Base-by-base conservation (phyloP, 176 grass and related monocot species). In the Aegilops sharonensis region DNA sequence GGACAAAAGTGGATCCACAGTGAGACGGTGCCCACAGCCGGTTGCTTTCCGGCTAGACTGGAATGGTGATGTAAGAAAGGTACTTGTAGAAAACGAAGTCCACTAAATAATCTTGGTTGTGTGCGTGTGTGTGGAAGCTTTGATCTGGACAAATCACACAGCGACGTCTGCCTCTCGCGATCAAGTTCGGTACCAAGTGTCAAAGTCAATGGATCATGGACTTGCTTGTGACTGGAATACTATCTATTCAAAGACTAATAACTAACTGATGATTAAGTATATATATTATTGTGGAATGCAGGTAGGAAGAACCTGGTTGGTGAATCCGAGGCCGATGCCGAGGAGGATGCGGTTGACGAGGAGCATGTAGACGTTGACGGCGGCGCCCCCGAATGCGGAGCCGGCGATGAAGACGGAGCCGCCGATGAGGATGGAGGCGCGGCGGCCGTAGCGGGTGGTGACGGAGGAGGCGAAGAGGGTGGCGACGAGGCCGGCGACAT, bases 271-370 rank as follows among this genome's bases (percentile, higher is more conserved):
- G 9, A 4, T 37, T 15, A 15, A 21, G 9, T 3, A 61, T 31
- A 0, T 3, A 61, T 31, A 0, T 31, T 31, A 31, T 31, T 31
- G 30, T 31, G 30, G 1, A 0, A 5, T 74, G 72, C 17, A 17
- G 6, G 8, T 5, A 32, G 3, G 8, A 9, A 6, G 2, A 9
- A 92, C 95, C 95, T 98, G 96, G 82, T 95, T 98, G 23, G 96
- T 95, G 88, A 98, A 98, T 0, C 96, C 96, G 17, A 98, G 87
- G 20, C 96, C 96, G 66, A 95, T 61, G 30, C 96, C 96, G 12
- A 98, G 90, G 20, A 98, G 85, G 74, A 94, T 88, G 68, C 96
- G 79, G 73, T 89, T 94, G 6, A 98, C 47, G 40, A 98, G 92
- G 36, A 98, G 88, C 96, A 98, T 98, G 86, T 91, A 94, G 7